These are phyloP conservation scores for Lyophyllum semitale DNA, from an alignment of 768 basidiomycete species.

Conservation along the genomic window DNA sequence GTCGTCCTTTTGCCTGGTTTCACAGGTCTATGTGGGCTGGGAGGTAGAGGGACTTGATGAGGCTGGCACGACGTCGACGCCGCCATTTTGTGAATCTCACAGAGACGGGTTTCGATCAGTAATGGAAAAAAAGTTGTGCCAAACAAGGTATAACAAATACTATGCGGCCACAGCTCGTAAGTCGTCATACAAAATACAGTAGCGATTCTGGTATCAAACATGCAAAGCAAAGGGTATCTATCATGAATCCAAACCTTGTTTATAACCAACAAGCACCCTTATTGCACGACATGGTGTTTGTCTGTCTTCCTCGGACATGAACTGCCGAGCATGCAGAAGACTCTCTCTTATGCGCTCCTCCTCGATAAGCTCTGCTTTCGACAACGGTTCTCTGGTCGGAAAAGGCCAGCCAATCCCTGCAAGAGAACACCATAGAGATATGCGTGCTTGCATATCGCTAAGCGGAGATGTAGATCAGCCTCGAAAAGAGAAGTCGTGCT, in stretches of 20 bases:
- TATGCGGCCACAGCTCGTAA: no score
- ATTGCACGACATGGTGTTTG: conserved; percentile 59
- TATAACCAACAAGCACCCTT: conserved; percentile 63
- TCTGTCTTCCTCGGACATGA: conserved; percentile 53
- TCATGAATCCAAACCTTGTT: conserved; percentile 25
- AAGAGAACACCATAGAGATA: conserved; percentile 66
- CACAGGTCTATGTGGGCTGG: conserved; percentile 22
- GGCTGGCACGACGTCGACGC: conserved; percentile 44
- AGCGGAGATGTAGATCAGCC: conserved; percentile 1
- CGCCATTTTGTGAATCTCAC: conserved; percentile 32
- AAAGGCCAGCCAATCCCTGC: conserved; percentile 58
- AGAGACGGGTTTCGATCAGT: conserved; percentile 5
- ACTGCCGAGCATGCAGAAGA: conserved; percentile 58
- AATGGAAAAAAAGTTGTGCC: conserved; percentile 33
- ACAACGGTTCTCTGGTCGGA: conserved; percentile 61
- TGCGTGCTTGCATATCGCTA: conserved; percentile 68
- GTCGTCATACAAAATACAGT: no score
- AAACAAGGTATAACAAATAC: conserved; percentile 33
- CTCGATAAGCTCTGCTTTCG: conserved; percentile 70
- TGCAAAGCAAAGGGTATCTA: conserved; percentile 1
- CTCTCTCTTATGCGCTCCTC: conserved; percentile 63
- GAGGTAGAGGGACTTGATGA: conserved; percentile 34
- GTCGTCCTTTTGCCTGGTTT: conserved; percentile 22
- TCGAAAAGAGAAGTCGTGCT: neutral
- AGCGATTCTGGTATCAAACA: neutral